Evolutionary conservation across 495 filamentous ascomycete genomes (phyloP).

Genomic region (Rostrohypoxylon terebratum): DNA sequence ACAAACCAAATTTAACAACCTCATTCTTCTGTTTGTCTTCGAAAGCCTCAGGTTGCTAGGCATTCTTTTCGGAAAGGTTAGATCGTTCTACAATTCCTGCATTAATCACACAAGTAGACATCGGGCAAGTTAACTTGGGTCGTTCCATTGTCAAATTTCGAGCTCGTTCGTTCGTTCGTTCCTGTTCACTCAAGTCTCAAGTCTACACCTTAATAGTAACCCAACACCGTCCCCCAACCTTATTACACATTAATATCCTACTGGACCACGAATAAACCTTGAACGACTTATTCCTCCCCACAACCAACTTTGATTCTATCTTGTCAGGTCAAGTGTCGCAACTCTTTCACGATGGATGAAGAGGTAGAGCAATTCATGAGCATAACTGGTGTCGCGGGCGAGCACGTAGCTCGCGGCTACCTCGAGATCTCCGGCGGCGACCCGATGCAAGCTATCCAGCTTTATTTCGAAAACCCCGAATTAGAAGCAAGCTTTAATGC

Average conservation of each 20-base stretch:
- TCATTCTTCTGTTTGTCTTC: not conserved
- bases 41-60: not conserved
- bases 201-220: not conserved
- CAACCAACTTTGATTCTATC: not conserved
- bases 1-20: conserved; percentile 1
- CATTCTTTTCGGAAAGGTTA: not conserved
- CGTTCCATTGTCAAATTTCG: conserved; percentile 5
- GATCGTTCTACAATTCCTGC: not conserved
- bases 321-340: conserved; percentile 37
- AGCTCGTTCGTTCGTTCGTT: conserved; percentile 4
- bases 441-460: conserved; percentile 84
- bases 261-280: not conserved
- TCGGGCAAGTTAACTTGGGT: not conserved
- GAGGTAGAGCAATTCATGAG: conserved; percentile 67
- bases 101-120: conserved; percentile 1
- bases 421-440: conserved; percentile 84
- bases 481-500: conserved; percentile 63
- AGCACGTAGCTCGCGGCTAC: conserved; percentile 76
- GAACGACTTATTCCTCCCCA: not conserved
- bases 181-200: not conserved
- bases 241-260: not conserved
- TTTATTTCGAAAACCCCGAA: conserved; percentile 87
- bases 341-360: conserved; percentile 72
- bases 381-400: conserved; percentile 73
- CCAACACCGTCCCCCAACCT: not conserved